Evolutionary conservation across 2,329 filamentous ascomycete genomes (phyloP), one percentile per base, ranked within the genome.

Genomic region (Pseudofabraea citricarpa): DNA sequence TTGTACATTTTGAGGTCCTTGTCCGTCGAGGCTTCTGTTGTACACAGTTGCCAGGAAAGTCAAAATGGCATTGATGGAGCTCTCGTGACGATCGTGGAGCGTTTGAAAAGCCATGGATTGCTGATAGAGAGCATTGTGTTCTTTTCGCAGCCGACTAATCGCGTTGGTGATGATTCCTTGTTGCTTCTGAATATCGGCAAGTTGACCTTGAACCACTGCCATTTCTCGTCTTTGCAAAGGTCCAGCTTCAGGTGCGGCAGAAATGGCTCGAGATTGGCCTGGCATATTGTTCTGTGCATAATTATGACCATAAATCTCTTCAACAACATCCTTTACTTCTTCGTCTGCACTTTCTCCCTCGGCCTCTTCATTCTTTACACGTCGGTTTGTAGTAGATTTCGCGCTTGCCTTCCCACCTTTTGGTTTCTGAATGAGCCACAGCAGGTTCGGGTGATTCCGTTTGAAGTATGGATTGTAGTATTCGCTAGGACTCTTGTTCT

Each of bases 391-490:
- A 53, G 85, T 85, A 16, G 70, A 64, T 47, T 65, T 64, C 51
- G 70, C 73, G 71, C 75, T 59, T 80, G 74, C 6, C 68, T 68
- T 31, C 71, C 83, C 79, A 50, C 84, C 87, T 64, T 91, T 94
- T 1, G 91, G 90, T 63, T 97, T 97, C 62, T 95, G 91, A 51
- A 97, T 96, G 44, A 97, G 73, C 91, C 91, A 97, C 4, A 96
- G 72, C 37, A 98, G 71, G 63, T 96, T 94, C 4, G 90, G 90
- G 53, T 95, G 85, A 4, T 90, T 91, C 36, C 90, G 86, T 56
- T 90, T 87, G 68, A 98, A 98, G 68, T 90, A 98, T 8, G 89
- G 89, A 63, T 98, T 96, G 55, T 87, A 90, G 64, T 98, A 98
- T 72, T 97, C 93, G 74, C 90, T 97, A 0, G 93, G 93, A 46